Percentiles rank a stretch among this genome's conserved stretches.
Evolutionary conservation across 768 basidiomycete species (phyloP).

Genomic region (Leccinum subgranulosum): DNA sequence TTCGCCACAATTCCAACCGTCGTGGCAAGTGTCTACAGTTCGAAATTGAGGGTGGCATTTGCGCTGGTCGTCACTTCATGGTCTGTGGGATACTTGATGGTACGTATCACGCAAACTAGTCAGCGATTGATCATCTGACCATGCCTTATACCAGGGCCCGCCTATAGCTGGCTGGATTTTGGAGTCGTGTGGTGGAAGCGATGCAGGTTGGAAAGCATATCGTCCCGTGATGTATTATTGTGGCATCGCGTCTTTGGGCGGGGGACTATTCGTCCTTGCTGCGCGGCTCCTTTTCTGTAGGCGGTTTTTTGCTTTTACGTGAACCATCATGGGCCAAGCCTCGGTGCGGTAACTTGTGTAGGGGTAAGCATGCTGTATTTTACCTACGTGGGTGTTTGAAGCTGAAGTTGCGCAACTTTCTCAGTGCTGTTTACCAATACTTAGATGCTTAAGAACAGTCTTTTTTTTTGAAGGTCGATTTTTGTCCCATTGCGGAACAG

Average conservation of each 20-base stretch:
- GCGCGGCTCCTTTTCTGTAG: conserved; percentile 6
- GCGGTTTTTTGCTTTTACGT: conserved; percentile 13
- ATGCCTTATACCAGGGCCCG: conserved; percentile 19
- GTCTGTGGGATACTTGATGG: conserved; percentile 29
- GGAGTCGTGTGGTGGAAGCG: conserved; percentile 21
- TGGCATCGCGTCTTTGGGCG: conserved; percentile 25
- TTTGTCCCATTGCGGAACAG: too few relatives aligned
- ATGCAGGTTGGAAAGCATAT: conserved; percentile 20
- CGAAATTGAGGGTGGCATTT: conserved; percentile 31
- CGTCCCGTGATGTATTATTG: conserved; percentile 32
- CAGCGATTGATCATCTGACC: not conserved
- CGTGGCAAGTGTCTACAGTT: conserved; percentile 29
- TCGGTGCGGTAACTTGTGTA: not conserved
- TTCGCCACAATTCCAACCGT: conserved; percentile 34
- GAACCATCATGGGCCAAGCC: not conserved
- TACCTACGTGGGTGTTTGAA: not conserved
- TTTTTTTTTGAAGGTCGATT: too few relatives aligned
- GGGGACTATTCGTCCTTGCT: conserved; percentile 19
- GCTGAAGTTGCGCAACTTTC: not conserved
- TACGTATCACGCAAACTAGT: conserved; percentile 4
- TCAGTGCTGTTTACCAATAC: not conserved
- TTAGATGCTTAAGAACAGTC: not conserved
- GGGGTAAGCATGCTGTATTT: not conserved
- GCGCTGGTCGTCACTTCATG: conserved; percentile 35
- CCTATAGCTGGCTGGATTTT: conserved; percentile 31